Evolutionary conservation across 2,329 filamentous ascomycete genomes (phyloP), one percentile per base, ranked within the genome.

Genomic region (Sclerotiophoma versabilis): DNA sequence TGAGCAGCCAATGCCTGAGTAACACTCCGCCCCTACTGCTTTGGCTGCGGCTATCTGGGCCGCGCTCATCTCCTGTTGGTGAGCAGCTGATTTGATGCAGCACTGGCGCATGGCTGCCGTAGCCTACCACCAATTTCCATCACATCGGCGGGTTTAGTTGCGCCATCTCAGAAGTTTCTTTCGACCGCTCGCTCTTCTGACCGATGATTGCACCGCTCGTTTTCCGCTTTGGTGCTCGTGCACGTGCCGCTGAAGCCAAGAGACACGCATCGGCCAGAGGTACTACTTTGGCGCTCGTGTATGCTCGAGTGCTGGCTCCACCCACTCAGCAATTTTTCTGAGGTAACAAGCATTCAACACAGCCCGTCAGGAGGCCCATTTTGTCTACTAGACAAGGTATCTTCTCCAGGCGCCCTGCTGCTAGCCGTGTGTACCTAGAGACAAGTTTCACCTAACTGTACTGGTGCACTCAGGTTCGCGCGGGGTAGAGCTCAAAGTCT

Each of bases 221-320:
- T 54, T 54, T 54, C 58, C 45, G 51, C 43, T 47, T 60, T 47
- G 38, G 47, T 49, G 15, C 4, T 17, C 22, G 43, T 46, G 64
- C 57, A 66, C 65, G 68, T 69, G 69, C 62, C 61, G 54, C 49
- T 68, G 62, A 51, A 39, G 68, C 62, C 60, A 62, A 59, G 65
- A 60, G 55, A 64, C 57, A 62, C 60, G 67, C 68, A 68, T 71
- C 69, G 69, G 69, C 54, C 63, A 64, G 58, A 63, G 57, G 56
- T 57, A 60, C 66, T 49, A 57, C 62, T 70, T 67, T 54, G 64
- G 68, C 61, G 54, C 52, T 50, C 58, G 47, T 53, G 60, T 57
- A 33, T 34, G 12, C 36, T 45, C n/a, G 17, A 39, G 38, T 37
- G 30, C 19, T 47, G 53, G 53, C 59, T 62, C 60, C 49, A 59